Evolutionary conservation across 768 basidiomycete species (phyloP), one percentile per base, ranked within the genome.

Genomic region (Leccinellum rugosiceps): DNA sequence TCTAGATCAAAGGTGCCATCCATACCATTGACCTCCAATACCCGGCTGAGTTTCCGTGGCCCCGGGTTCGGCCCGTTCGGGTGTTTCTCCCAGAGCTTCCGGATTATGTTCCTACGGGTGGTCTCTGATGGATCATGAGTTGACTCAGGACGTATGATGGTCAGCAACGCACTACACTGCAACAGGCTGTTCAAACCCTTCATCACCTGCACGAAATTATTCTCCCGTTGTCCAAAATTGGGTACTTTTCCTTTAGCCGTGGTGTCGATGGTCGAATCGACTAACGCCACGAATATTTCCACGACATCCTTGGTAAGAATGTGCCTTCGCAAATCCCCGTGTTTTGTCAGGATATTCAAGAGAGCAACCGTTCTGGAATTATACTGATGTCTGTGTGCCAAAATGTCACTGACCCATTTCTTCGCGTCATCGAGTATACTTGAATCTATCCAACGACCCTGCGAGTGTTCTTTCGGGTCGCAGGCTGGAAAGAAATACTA

Each of bases 321-420:
- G 26, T 14, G 45, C 25, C 59, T 6, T 45, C 56, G 62, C 10
- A 68, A 35, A 26, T 34, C 17, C 49, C 28, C 4, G 48, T 68
- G 65, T 32, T 50, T 62, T 19, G 67, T 59, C 34, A 68, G 38
- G n/a, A 62, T 63, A 46, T 60, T 52, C 26, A 68, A 31, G n/a
- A 68, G 65, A 26, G 67, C 58, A 8, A 68, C 35, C 4, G 63
- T 68, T 53, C 65, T 60, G 8, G 58, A 54, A 26, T 57, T 55
- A 30, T 69, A 60, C 14, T 58, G 58, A 34, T 68, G 67, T 11
- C 53, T 58, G 32, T 50, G 65, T 11, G 4, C 28, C 6, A 69
- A 21, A 28, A 68, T 63, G 6, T 8, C 13, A 7, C 32, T 35
- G 11, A 68, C 38, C 41, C 59, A 60, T 21, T 45, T 17, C 61